These are phyloP conservation scores for Auriscalpium vulgare DNA, from an alignment of 768 basidiomycete genomes.

Conservation along the genomic window DNA sequence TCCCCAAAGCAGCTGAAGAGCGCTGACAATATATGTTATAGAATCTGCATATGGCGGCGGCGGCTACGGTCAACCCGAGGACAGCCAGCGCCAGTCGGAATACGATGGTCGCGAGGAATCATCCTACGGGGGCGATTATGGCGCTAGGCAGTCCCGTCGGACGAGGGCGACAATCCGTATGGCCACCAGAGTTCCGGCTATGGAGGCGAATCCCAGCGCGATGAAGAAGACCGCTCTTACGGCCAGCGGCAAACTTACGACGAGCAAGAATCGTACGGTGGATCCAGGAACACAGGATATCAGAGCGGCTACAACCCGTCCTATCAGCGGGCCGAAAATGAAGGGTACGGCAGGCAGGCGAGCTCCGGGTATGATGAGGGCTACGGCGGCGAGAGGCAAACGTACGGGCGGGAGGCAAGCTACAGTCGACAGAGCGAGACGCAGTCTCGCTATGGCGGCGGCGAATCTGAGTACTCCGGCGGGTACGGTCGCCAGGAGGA, in stretches of 20 bases:
- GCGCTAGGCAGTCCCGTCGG: too few relatives aligned
- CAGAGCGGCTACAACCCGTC: not conserved
- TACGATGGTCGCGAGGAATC: too few relatives aligned
- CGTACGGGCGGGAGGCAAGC: slow-evolving; percentile 7
- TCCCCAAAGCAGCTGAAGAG: too few relatives aligned
- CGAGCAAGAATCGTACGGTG: not conserved
- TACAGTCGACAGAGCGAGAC: slow-evolving; percentile 2
- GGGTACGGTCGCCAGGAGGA: slow-evolving; percentile 2
- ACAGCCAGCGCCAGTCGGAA: not conserved
- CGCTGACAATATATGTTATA: too few relatives aligned
- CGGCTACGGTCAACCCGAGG: not conserved
- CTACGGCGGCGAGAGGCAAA: not conserved
- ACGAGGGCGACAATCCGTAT: not conserved
- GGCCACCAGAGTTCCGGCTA: not conserved
- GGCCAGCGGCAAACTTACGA: not conserved
- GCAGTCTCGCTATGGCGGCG: slow-evolving; percentile 4
- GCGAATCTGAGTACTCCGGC: slow-evolving; percentile 5
- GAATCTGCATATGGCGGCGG: not conserved
- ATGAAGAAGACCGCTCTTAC: not conserved
- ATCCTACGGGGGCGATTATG: too few relatives aligned
- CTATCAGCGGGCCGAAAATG: not conserved
- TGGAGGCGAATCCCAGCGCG: not conserved
- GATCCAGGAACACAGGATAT: not conserved
- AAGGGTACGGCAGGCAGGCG: not conserved
- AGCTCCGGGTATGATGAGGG: too few relatives aligned